phyloP scores from a whole-genome alignment of 371 early-diverging fungal genomes.

The Massospora cicadina region DNA sequence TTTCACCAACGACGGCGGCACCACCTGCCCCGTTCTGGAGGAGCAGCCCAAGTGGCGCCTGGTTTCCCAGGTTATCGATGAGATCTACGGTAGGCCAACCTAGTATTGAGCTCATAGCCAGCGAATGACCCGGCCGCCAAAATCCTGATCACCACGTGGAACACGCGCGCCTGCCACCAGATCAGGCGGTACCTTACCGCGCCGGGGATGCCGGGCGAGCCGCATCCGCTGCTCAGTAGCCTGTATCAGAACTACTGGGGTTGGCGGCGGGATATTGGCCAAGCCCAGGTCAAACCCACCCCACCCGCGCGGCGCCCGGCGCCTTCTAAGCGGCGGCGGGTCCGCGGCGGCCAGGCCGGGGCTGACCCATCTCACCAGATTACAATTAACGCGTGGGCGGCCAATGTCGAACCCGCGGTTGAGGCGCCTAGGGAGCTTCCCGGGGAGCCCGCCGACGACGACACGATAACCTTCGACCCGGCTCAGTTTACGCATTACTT shows the following conservation, averaged over 20 bases:
- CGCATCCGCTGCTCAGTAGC: conserved; percentile 3
- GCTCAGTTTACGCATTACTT: conserved; percentile 17
- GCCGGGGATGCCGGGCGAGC: neutral
- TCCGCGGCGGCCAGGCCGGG: conserved; percentile 39
- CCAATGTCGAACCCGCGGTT: neutral
- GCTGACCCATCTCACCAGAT: conserved; percentile 4
- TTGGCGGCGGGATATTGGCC: neutral
- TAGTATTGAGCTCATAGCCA: neutral
- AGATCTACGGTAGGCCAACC: conserved; percentile 36
- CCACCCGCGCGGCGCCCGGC: conserved; percentile 21
- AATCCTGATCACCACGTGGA: conserved; percentile 53
- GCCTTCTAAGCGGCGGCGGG: conserved; percentile 55
- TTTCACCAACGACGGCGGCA: conserved; percentile 18
- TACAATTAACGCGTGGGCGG: neutral
- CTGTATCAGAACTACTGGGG: neutral
- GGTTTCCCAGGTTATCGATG: conserved; percentile 43
- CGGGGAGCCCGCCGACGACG: neutral
- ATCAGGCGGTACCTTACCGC: conserved; percentile 32
- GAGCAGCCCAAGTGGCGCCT: conserved; percentile 85
- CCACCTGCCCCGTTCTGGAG: conserved; percentile 54
- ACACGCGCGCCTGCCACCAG: conserved; percentile 44
- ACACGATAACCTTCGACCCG: conserved; percentile 15
- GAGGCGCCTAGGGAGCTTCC: neutral
- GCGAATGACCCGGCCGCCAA: conserved; percentile 10
- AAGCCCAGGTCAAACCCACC: neutral